Evolutionary conservation across 768 basidiomycete species (phyloP), one percentile per base, ranked within the genome.

Genomic region (Mycena albidolilacea): DNA sequence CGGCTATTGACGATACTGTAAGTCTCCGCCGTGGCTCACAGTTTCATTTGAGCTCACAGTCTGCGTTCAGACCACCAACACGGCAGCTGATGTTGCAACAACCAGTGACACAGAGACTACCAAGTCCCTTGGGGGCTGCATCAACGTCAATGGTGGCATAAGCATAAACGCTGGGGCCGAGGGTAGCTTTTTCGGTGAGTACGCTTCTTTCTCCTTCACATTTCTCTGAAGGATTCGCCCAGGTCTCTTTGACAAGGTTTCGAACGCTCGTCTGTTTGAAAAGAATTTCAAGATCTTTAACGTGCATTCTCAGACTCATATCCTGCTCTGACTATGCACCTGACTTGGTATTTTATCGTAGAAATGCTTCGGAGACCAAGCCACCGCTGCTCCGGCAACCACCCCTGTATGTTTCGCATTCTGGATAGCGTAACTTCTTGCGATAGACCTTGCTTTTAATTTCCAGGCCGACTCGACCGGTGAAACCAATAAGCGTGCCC

Each of bases 201-300:
- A 21, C 12, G 0, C 12, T 17, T 23, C 10, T 10, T 17, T 30
- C 7, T 54, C 5, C 39, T 39, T 54, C n/a, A 12, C 21, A n/a
- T 7, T 46, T 14, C 10, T 15, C 41, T 37, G 14, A 63, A 9
- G 12, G 7, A 14, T 37, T 9, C 7, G 35, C n/a, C 3, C 46
- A 71, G 75, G 71, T 30, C 63, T 79, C 11, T 79, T 77, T 65
- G 52, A 70, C 52, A 69, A 67, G 41, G 50, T 46, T 46, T 57
- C 50, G 50, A 41, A 23, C 23, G 54, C 58, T 12, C 19, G 23
- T 15, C 70, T 78, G 48, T 75, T 77, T 72, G 70, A 50, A 55
- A 79, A 78, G 65, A 61, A 73, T 43, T 75, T 79, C 70, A 44
- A 74, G 48, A 50, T 79, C 41, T 77, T 77, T 72, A 71, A 76